Conservation (phyloP, 2,329 filamentous ascomycete species). For the Fusarium multiceps region DNA sequence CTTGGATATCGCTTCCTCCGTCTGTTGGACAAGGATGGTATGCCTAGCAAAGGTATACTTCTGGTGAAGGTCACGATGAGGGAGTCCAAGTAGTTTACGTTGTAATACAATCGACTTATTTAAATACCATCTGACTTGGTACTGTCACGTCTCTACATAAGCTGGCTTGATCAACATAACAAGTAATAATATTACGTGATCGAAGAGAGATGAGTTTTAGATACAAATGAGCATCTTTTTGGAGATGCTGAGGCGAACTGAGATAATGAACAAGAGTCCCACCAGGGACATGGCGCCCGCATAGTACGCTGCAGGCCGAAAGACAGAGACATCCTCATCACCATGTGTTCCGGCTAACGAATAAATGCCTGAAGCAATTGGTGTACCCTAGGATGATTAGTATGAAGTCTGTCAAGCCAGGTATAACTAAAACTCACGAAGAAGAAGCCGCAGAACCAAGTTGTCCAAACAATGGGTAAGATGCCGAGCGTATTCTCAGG, state of each 20-base stretch:
- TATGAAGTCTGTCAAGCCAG: rapidly evolving
- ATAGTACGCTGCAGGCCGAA: constrained; percentile 35
- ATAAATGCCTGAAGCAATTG: constrained; percentile 41
- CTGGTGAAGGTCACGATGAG: constrained; percentile 3
- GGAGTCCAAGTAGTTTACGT: background rate
- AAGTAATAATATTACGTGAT: too few relatives aligned
- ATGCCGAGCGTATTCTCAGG: constrained; percentile 40
- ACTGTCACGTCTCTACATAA: too few relatives aligned
- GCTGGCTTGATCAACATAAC: rapidly evolving
- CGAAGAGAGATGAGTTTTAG: background rate
- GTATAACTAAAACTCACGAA: constrained; percentile 24
- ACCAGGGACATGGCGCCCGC: constrained; percentile 31
- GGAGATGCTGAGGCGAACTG: constrained; percentile 20
- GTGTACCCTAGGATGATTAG: constrained; percentile 31
- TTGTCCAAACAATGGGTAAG: constrained; percentile 46
- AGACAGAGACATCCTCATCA: constrained; percentile 3
- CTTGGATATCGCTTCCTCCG: constrained; percentile 18
- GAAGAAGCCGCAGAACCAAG: constrained; percentile 48
- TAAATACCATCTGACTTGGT: background rate
- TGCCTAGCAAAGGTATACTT: constrained; percentile 5
- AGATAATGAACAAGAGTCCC: constrained; percentile 25
- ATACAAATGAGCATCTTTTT: background rate
- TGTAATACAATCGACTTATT: background rate
- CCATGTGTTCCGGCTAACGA: constrained; percentile 3
- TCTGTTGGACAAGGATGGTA: background rate